Evolutionary conservation across 2,329 filamentous ascomycete species (phyloP), one percentile per base, ranked within the genome.

Genomic region (Pyrenochaeta sp.): DNA sequence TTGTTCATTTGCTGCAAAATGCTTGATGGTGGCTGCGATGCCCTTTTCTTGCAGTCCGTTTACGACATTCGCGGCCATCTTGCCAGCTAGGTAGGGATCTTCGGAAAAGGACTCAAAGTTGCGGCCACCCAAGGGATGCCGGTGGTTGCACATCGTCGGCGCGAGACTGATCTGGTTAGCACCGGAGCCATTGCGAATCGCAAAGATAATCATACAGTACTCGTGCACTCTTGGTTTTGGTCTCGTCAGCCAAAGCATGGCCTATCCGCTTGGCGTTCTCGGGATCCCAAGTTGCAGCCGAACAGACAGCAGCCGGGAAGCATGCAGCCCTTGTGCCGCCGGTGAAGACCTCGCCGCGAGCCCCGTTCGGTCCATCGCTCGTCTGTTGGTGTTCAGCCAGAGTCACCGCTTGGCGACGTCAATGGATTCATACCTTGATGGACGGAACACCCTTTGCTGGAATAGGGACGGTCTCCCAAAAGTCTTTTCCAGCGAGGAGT

Each of bases 81-180:
- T 87, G 2, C 89, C 89, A 2, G 87, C 82, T 58, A 92, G 79
- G 62, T 83, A 88, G 1, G 85, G 78, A 56, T 92, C 89, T 71
- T 92, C 90, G 18, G 86, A 85, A 66, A 86, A 90, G 1, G 84
- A 89, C 71, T 92, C 89, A 61, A 94, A 95, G 56, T 92, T 92
- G 52, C 91, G 84, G 7, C 91, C 91, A 4, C 90, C 90, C 0
- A 95, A 81, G 0, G 91, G 91, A 50, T 90, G 89, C 12, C 91
- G 85, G 64, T 95, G 91, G 78, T 91, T 88, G 75, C 90, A 92
- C 51, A 92, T 88, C 0, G 90, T 92, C 0, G 90, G 90, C 0
- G 88, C 90, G 2, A 94, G 82, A 7, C 71, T 74, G 29, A 31
- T n/a, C 21, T 29, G 43, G 7, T 62, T 18, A 57, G 56, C 30